Conservation (phyloP, 108 stramenopile species). For the Cylindrotheca closterium region DNA sequence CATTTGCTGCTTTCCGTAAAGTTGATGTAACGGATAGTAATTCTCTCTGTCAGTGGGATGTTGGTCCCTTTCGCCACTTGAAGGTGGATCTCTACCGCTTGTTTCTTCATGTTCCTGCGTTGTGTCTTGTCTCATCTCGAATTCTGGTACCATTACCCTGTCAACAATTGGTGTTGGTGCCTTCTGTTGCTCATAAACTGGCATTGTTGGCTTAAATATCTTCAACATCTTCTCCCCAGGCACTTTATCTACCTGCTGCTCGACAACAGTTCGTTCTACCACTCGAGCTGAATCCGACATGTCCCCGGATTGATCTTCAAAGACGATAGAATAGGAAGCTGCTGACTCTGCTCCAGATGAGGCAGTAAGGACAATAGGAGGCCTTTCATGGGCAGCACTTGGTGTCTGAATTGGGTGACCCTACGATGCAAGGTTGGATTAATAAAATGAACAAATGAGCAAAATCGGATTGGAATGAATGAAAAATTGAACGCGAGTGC, state of each 20-base stretch:
- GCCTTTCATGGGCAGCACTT: too few species aligned
- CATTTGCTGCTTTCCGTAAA: too few species aligned
- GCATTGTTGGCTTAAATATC: not conserved
- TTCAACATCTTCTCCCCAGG: too few species aligned
- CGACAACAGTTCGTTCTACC: too few species aligned
- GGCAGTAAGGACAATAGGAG: not conserved
- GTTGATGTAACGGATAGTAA: too few species aligned
- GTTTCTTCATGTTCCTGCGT: not conserved
- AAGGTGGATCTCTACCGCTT: not conserved
- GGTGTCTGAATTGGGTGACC: too few species aligned
- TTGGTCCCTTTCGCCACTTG: not conserved
- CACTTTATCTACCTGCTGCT: too few species aligned
- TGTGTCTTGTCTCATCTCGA: not conserved
- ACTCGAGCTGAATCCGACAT: not conserved
- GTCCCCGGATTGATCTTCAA: not conserved
- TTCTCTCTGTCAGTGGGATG: not conserved
- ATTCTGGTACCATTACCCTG: too few species aligned
- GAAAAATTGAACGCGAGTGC: too few species aligned
- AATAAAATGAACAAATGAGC: too few species aligned
- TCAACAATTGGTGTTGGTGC: not conserved
- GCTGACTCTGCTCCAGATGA: not conserved
- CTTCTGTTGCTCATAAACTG: not conserved
- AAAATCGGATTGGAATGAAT: too few species aligned
- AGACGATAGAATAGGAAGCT: not conserved
- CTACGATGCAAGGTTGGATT: too few species aligned